Percentiles rank a stretch among this genome's conserved stretches.
Evolutionary conservation across 2,329 filamentous ascomycete species (phyloP).

Genomic region (Exutisphaerella laricina): DNA sequence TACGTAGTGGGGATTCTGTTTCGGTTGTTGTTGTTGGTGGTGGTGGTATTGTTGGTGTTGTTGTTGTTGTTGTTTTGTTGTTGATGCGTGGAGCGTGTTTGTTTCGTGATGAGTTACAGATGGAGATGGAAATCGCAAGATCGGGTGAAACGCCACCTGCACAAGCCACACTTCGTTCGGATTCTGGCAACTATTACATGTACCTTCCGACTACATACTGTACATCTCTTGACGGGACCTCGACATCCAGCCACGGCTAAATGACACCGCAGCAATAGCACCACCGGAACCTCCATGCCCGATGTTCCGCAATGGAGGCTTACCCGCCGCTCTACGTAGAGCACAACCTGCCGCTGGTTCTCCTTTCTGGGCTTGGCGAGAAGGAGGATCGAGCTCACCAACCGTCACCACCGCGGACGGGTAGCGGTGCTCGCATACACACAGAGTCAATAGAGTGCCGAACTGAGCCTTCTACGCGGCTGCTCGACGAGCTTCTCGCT

Average conservation of each 20-base stretch:
- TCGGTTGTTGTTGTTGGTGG: not conserved
- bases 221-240: too few relatives aligned
- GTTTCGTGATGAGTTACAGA: too few relatives aligned
- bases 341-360: conserved; percentile 79
- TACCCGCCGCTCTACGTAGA: conserved; percentile 74
- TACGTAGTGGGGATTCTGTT: too few relatives aligned
- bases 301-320: conserved; percentile 58
- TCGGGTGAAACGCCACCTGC: too few relatives aligned
- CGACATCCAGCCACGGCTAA: too few relatives aligned
- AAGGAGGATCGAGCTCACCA: conserved; percentile 23
- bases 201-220: too few relatives aligned
- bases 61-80: not conserved
- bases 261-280: not conserved
- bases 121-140: too few relatives aligned
- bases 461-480: conserved; percentile 45
- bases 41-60: not conserved
- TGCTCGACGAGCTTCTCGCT: conserved; percentile 52
- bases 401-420: conserved; percentile 16
- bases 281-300: not conserved
- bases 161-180: too few relatives aligned
- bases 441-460: conserved; percentile 25
- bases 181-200: too few relatives aligned
- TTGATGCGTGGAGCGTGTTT: not conserved
- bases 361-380: conserved; percentile 68
- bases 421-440: conserved; percentile 26